phyloP scores from a whole-genome alignment of 2,329 filamentous ascomycete species.

The Fusarium marasasianum region DNA sequence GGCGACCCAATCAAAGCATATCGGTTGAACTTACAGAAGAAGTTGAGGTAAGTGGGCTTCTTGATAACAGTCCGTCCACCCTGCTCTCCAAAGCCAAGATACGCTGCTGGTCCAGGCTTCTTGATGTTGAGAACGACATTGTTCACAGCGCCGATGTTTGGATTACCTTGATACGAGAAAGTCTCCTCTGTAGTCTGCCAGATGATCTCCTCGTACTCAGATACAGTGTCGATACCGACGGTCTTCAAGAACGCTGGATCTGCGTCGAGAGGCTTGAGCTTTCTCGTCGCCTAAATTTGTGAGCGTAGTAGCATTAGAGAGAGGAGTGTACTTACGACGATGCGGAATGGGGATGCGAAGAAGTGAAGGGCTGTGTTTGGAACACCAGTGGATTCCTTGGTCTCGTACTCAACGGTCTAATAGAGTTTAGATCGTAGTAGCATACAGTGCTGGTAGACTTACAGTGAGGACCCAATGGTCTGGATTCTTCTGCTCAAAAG shows the following conservation, averaged over 20 bases:
- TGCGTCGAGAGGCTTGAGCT: background rate
- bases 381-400: background rate
- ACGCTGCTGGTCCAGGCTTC: background rate
- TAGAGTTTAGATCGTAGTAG: background rate
- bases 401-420: background rate
- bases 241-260: background rate
- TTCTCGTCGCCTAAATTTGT: background rate
- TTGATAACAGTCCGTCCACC: background rate
- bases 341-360: background rate
- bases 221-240: background rate
- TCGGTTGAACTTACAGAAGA: background rate
- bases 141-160: background rate
- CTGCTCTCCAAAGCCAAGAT: background rate
- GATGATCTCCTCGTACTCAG: background rate
- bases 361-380: background rate
- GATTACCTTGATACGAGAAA: background rate
- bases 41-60: background rate
- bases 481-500: background rate
- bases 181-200: slow-evolving; percentile 2
- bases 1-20: accelerated
- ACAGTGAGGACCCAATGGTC: background rate
- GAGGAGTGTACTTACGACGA: background rate
- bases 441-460: accelerated
- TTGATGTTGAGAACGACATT: background rate
- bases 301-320: accelerated